phyloP scores from a whole-genome alignment of 306 rosid genomes.

The Acacia melanoxylon region DNA sequence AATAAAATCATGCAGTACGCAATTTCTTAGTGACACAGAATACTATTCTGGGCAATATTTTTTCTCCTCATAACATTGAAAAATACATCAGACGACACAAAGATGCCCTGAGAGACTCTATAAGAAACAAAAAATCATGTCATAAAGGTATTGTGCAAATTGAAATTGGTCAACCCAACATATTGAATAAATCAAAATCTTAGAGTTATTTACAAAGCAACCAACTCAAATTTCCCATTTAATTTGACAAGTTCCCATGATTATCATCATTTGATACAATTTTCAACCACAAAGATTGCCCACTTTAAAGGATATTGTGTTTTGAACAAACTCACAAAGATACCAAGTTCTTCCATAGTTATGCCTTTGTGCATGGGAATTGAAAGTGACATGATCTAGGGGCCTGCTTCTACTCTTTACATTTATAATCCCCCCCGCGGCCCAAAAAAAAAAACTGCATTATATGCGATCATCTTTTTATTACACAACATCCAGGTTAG shows the following conservation, averaged over 20 bases:
- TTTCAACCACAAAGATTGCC: not conserved
- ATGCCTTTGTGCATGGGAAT: not conserved
- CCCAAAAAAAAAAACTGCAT: too few relatives aligned
- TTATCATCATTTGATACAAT: slow-evolving; percentile 3
- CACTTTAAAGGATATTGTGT: not conserved
- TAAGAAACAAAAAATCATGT: not conserved
- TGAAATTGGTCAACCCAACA: not conserved
- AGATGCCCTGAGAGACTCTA: slow-evolving; percentile 3
- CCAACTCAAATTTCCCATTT: not conserved
- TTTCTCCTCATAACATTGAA: slow-evolving; percentile 13
- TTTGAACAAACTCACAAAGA: not conserved
- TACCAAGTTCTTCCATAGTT: not conserved
- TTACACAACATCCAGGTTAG: not conserved
- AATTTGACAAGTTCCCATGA: slow-evolving; percentile 17
- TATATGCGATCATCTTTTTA: not conserved
- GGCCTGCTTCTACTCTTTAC: not conserved
- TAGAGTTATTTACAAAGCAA: slow-evolving; percentile 6
- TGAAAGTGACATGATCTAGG: not conserved
- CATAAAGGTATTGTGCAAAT: not conserved
- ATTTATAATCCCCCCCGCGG: not conserved
- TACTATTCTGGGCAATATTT: not conserved
- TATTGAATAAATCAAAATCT: slow-evolving; percentile 5
- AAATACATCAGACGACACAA: slow-evolving; percentile 13
- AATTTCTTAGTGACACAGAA: slow-evolving; percentile 1
- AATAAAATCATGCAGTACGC: slow-evolving; percentile 1